These are phyloP conservation scores for Cyclostephanos tholiformis DNA, from an alignment of 108 stramenopile species.

Conservation along the genomic window DNA sequence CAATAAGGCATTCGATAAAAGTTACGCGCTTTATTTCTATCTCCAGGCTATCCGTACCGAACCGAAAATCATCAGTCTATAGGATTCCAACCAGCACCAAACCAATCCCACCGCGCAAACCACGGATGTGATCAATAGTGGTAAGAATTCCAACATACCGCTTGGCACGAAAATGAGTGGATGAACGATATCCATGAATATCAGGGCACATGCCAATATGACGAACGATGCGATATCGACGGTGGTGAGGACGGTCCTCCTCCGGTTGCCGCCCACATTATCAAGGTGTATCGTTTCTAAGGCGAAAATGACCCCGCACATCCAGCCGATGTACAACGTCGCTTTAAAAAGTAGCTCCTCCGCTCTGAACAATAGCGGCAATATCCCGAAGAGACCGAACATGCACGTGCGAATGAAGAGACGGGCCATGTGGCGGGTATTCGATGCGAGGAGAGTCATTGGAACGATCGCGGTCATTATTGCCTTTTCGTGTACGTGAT, in stretches of 20 bases:
- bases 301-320: slow-evolving; percentile 46
- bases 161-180: slow-evolving; percentile 53
- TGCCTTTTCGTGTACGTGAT: slow-evolving; percentile 98
- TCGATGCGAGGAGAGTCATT: slow-evolving; percentile 56
- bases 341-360: slow-evolving; percentile 66
- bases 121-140: slow-evolving; percentile 73
- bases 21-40: background rate
- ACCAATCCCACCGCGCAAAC: slow-evolving; percentile 67
- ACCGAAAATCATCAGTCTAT: slow-evolving; percentile 13
- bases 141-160: slow-evolving; percentile 75
- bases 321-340: slow-evolving; percentile 48
- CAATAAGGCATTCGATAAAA: background rate
- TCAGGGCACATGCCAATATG: slow-evolving; percentile 30
- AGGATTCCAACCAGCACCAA: slow-evolving; percentile 59
- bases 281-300: slow-evolving; percentile 21
- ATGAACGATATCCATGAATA: slow-evolving; percentile 63
- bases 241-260: slow-evolving; percentile 16
- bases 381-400: slow-evolving; percentile 70
- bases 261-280: slow-evolving; percentile 12
- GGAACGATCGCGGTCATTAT: slow-evolving; percentile 87
- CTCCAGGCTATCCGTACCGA: slow-evolving; percentile 1
- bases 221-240: slow-evolving; percentile 27
- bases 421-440: slow-evolving; percentile 30
- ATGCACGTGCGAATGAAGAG: slow-evolving; percentile 56
- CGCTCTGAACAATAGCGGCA: slow-evolving; percentile 73